These are phyloP conservation scores for Gilbertella persicaria DNA, from an alignment of 371 early-diverging fungal species.

Conservation along the genomic window DNA sequence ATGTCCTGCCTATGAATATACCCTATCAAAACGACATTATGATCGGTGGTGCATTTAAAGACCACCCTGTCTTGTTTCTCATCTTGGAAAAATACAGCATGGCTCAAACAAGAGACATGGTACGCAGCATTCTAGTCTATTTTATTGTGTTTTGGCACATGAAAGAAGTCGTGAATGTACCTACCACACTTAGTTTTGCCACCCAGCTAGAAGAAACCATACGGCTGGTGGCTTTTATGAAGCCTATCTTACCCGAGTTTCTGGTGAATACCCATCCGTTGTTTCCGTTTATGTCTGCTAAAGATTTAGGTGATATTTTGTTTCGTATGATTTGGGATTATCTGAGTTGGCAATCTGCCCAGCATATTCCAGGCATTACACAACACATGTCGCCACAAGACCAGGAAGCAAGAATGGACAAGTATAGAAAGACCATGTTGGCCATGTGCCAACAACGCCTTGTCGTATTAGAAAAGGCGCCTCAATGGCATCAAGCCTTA, in stretches of 20 bases:
- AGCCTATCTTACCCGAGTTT: slow-evolving; percentile 23
- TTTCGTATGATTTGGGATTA: slow-evolving; percentile 42
- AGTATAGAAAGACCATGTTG: slow-evolving; percentile 18
- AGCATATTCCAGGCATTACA: slow-evolving; percentile 25
- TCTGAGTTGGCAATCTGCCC: slow-evolving; percentile 25
- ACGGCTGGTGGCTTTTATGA: slow-evolving; percentile 23
- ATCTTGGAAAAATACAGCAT: slow-evolving; percentile 36
- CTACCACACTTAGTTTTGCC: slow-evolving; percentile 34
- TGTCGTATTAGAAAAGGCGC: slow-evolving; percentile 14
- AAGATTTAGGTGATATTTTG: slow-evolving; percentile 38
- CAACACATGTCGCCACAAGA: neutral
- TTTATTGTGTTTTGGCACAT: slow-evolving; percentile 55
- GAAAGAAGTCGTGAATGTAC: slow-evolving; percentile 31
- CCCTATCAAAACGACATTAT: slow-evolving; percentile 41
- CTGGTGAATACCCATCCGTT: slow-evolving; percentile 25
- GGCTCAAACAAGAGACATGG: slow-evolving; percentile 21
- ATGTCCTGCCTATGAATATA: slow-evolving; percentile 38
- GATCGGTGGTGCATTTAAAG: slow-evolving; percentile 49
- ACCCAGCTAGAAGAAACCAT: slow-evolving; percentile 47
- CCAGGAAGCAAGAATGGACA: slow-evolving; percentile 17
- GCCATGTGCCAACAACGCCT: slow-evolving; percentile 24
- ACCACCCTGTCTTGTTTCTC: slow-evolving; percentile 43
- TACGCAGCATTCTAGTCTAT: slow-evolving; percentile 43
- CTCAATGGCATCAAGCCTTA: slow-evolving; percentile 28
- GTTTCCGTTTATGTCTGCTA: slow-evolving; percentile 37